These are phyloP conservation scores for Alternaria tenuissima DNA, from an alignment of 2,329 filamentous ascomycete species.

Conservation along the genomic window DNA sequence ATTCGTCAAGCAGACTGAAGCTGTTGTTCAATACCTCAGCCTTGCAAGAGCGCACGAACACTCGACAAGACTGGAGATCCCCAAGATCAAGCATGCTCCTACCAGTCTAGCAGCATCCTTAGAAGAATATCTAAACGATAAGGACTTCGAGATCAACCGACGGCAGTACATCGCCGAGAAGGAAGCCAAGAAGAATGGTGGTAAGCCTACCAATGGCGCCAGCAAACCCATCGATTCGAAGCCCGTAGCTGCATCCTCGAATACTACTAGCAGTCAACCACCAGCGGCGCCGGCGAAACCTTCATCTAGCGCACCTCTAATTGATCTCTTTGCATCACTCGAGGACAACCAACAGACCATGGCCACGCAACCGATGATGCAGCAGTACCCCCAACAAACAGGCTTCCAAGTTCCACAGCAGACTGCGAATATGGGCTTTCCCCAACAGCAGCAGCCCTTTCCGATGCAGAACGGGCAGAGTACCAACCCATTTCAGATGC, in stretches of 20 bases:
- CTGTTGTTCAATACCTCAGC: conserved; percentile 88
- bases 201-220: conserved; percentile 50
- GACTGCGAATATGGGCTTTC: conserved; percentile 37
- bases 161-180: conserved; percentile 91
- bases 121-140: conserved; percentile 92
- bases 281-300: conserved; percentile 30
- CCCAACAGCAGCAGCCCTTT: conserved; percentile 57
- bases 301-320: conserved; percentile 38
- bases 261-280: conserved; percentile 35
- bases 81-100: conserved; percentile 95
- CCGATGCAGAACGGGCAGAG: conserved; percentile 67
- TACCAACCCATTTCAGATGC: conserved; percentile 92
- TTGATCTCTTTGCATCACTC: conserved; percentile 46
- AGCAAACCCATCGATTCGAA: conserved; percentile 50
- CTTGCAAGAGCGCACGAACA: conserved; percentile 90
- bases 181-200: conserved; percentile 69
- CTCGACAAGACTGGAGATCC: conserved; percentile 90
- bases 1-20: conserved; percentile 91
- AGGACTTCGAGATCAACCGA: conserved; percentile 93
- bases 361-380: conserved; percentile 43
- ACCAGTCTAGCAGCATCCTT: conserved; percentile 88
- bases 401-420: conserved; percentile 55
- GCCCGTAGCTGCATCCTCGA: conserved; percentile 35
- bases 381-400: conserved; percentile 46
- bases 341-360: conserved; percentile 49